Evolutionary conservation across 2,329 filamentous ascomycete species (phyloP).

Genomic region (Microcyclospora tardicrescens): DNA sequence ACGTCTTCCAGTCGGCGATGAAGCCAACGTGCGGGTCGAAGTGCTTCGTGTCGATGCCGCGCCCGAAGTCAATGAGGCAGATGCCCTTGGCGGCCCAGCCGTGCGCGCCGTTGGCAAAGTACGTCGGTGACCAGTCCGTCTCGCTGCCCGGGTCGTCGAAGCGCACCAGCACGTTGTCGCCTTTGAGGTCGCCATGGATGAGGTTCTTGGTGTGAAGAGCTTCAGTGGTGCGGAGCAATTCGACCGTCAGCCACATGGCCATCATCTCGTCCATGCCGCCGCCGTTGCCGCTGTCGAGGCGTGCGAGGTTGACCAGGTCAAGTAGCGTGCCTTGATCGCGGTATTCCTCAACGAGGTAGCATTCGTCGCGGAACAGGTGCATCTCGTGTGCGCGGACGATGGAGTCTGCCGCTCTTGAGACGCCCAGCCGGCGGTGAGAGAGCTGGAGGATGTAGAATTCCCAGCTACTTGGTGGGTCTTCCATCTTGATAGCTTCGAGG

Average conservation of each 20-base stretch:
- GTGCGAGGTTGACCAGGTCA: constrained; percentile 83
- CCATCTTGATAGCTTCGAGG: constrained; percentile 88
- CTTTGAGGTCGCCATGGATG: constrained; percentile 87
- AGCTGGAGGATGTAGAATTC: constrained; percentile 93
- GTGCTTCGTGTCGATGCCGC: constrained; percentile 81
- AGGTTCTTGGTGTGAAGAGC: constrained; percentile 67
- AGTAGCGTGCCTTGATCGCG: constrained; percentile 82
- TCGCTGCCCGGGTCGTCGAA: constrained; percentile 42
- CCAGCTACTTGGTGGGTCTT: constrained; percentile 78
- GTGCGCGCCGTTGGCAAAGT: constrained; percentile 57
- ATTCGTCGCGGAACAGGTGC: constrained; percentile 82
- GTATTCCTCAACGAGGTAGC: constrained; percentile 77
- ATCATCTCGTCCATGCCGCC: constrained; percentile 80
- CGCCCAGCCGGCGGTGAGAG: constrained; percentile 61
- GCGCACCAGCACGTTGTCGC: constrained; percentile 86
- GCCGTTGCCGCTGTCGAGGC: constrained; percentile 41
- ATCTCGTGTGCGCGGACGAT: constrained; percentile 77
- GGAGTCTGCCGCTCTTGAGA: constrained; percentile 56
- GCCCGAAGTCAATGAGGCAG: constrained; percentile 84
- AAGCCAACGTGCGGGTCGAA: constrained; percentile 71
- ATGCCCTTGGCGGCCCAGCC: constrained; percentile 76
- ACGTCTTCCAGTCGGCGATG: constrained; percentile 89
- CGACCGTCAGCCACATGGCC: constrained; percentile 90
- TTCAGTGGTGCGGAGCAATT: constrained; percentile 82
- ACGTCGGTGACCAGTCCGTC: constrained; percentile 47